Percentiles rank a stretch among this genome's conserved stretches.
These are phyloP conservation scores for Sanguinoderma infundibulare DNA, from an alignment of 1,284 basidiomycete species.

Conservation along the genomic window DNA sequence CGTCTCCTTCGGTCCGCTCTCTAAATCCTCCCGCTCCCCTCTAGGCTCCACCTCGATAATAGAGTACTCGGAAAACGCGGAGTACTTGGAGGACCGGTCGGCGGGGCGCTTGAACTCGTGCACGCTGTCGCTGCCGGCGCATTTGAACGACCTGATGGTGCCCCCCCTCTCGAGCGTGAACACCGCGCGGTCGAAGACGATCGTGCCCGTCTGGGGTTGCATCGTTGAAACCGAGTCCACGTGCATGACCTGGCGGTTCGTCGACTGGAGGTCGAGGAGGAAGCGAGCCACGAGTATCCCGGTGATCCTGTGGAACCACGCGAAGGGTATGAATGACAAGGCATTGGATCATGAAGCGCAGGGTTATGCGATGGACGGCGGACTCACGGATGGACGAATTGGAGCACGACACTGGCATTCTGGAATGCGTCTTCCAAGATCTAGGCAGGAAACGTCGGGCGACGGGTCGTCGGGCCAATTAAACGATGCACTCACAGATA, in stretches of 20 bases:
- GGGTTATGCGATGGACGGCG: not conserved
- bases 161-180: not conserved
- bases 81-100: not conserved
- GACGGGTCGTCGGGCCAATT: not conserved
- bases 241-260: not conserved
- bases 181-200: not conserved
- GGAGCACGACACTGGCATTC: constrained; percentile 1
- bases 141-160: not conserved
- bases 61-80: too few relatives aligned
- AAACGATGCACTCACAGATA: not conserved
- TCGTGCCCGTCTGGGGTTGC: not conserved
- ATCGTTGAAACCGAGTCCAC: not conserved
- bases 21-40: not conserved
- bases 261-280: constrained; percentile 7
- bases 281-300: constrained; percentile 10
- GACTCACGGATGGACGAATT: constrained; percentile 8
- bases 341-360: not conserved
- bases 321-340: not conserved
- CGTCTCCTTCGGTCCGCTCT: not conserved
- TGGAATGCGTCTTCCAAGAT: not conserved
- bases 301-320: constrained; percentile 1
- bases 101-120: not conserved
- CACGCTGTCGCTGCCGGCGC: not conserved
- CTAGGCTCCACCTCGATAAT: too few relatives aligned
- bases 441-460: not conserved